Evolutionary conservation across 371 early-diverging fungal genomes (phyloP).

Genomic region (Mucor sp.): DNA sequence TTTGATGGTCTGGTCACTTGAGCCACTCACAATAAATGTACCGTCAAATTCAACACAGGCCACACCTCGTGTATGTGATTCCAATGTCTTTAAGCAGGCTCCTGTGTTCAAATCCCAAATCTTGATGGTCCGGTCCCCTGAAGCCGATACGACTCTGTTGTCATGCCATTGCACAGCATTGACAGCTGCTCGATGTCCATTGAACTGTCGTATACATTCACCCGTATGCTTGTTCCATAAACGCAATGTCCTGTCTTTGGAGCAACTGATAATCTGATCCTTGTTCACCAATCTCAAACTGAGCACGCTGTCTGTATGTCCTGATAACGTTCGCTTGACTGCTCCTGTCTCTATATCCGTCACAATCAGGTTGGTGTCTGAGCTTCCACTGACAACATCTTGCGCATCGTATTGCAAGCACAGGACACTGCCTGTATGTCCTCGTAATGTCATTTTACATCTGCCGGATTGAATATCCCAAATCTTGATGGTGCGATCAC

Average conservation of each 20-base stretch:
- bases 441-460: slow-evolving; percentile 72
- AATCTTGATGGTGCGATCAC: slow-evolving; percentile 87
- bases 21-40: slow-evolving; percentile 90
- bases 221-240: slow-evolving; percentile 80
- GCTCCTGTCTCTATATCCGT: slow-evolving; percentile 72
- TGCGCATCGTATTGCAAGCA: slow-evolving; percentile 83
- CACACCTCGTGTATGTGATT: slow-evolving; percentile 78
- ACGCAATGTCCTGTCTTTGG: slow-evolving; percentile 90
- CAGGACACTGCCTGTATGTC: slow-evolving; percentile 91
- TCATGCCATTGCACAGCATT: slow-evolving; percentile 75
- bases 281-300: slow-evolving; percentile 74
- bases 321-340: slow-evolving; percentile 21
- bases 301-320: slow-evolving; percentile 79
- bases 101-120: slow-evolving; percentile 77
- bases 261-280: slow-evolving; percentile 81
- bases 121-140: slow-evolving; percentile 81
- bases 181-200: slow-evolving; percentile 75
- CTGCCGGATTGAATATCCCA: slow-evolving; percentile 67
- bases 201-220: slow-evolving; percentile 63
- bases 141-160: slow-evolving; percentile 69
- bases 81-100: slow-evolving; percentile 52
- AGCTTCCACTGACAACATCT: slow-evolving; percentile 88
- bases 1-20: slow-evolving; percentile 93
- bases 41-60: slow-evolving; percentile 96
- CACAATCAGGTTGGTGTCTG: slow-evolving; percentile 85